Base-by-base conservation (phyloP, 139 green algal genomes). In the Mesostigma viride region DNA sequence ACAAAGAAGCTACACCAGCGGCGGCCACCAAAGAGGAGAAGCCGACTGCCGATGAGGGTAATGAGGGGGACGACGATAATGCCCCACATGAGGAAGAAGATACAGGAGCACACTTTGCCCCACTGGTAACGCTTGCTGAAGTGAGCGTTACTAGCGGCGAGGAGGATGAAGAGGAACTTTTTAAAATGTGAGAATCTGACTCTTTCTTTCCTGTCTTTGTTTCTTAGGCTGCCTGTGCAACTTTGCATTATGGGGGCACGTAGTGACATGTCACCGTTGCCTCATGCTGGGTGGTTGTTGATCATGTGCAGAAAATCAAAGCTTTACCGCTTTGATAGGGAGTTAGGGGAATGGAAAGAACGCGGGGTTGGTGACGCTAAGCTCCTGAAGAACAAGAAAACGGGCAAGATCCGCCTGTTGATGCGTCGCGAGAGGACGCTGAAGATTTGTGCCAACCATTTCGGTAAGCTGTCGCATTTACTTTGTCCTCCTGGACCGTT, bases 391-490 rank as follows among this genome's bases (percentile, higher is more conserved):
- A 83, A 97, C 83, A 95, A 96, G 75, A 83, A 87, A 56, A 94
- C 83, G 67, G 72, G 90, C 68, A 91, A 91, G 67, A 86, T 92
- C 32, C 83, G 94, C 20, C 77, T 99, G 59, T 76, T 99, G 3
- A 96, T 98, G 88, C 82, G 94, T 4, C 84, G 95, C 71, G 90
- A 97, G 56, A 95, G 96, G 83, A 97, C 90, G n/a, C 78, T 97
- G 1, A 99, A 99, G 83, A 94, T 99, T 57, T 83, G 94, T 20
- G 87, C 86, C 17, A 99, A 99, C 83, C 71, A 77, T 31, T 6
- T 6, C 6, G 60, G 60, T 67, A 53, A 53, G 17, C 14, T n/a
- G n/a, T n/a, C n/a, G n/a, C n/a, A n/a, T n/a, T n/a, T n/a, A n/a
- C n/a, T n/a, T n/a, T n/a, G n/a, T n/a, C n/a, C n/a, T n/a, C n/a